These are phyloP conservation scores for Echinosophora koreensis DNA, from an alignment of 306 rosid genomes.

Conservation along the genomic window DNA sequence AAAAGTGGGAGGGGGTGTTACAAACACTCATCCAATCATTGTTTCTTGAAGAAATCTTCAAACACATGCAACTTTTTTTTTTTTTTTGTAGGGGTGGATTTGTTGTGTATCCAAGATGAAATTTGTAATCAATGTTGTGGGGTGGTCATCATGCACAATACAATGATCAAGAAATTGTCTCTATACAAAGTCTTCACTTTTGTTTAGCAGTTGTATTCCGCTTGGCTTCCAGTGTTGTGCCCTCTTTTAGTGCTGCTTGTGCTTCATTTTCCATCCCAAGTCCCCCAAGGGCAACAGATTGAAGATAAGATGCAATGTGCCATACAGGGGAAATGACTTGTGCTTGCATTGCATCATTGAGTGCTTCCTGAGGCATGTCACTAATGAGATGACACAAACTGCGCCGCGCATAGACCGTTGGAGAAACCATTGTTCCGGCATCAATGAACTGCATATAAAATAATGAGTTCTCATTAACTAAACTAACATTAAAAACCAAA, in stretches of 20 bases:
- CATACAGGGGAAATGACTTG: constrained; percentile 73
- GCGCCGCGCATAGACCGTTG: constrained; percentile 73
- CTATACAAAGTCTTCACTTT: constrained; percentile 59
- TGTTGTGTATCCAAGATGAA: constrained; percentile 30
- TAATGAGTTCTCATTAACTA: constrained; percentile 29
- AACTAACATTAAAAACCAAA: constrained; percentile 7
- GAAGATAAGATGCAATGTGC: constrained; percentile 90
- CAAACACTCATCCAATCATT: constrained; percentile 53
- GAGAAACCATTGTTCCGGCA: constrained; percentile 82
- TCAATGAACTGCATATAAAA: constrained; percentile 65
- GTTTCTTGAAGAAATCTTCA: constrained; percentile 41
- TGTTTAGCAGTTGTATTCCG: constrained; percentile 54
- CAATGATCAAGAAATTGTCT: constrained; percentile 47
- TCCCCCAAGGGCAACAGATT: constrained; percentile 67
- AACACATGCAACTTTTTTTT: constrained; percentile 43
- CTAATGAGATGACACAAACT: constrained; percentile 75
- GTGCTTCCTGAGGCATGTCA: constrained; percentile 75
- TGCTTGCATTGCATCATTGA: constrained; percentile 80
- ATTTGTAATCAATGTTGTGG: constrained; percentile 37
- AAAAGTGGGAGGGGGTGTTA: constrained; percentile 53
- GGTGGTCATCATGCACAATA: constrained; percentile 44
- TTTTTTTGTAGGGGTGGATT: constrained; percentile 36
- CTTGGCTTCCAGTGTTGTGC: constrained; percentile 71
- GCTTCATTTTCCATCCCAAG: constrained; percentile 77
- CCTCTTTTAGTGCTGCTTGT: constrained; percentile 75